Base-by-base conservation (phyloP, 305 asterid species). In the Fraxinus baroniana region DNA sequence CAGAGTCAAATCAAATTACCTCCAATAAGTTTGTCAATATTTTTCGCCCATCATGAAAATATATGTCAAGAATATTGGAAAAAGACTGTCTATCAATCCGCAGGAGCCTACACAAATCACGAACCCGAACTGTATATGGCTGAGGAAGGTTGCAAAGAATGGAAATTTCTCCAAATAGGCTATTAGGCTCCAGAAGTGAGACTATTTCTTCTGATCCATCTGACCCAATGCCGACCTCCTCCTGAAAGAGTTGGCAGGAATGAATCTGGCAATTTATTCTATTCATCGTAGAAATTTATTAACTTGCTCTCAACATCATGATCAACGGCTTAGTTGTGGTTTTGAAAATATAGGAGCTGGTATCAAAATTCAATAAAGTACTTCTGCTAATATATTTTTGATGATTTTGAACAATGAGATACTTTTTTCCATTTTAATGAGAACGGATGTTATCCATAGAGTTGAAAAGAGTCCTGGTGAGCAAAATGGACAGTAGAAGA, bases 121-220 rank as follows among this genome's bases (percentile, higher is more conserved):
- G 84, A 26, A 93, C 99, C 12, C 97, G 98, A 64, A 96, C 94
- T 18, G 98, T 91, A 79, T 91, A 92, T 33, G 98, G 98, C 87
- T 96, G 98, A 80, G 98, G 98, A 80, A 96, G 87, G 90, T 94
- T 93, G 90, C 98, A 93, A 71, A 96, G 93, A 57, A 94, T 84
- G 66, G 99, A 90, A 82, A 93, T 83, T 74, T 91, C 96, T 80
- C 99, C 99, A 68, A 94, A 93, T 81, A 83, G 89, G 87, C 92
- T 88, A 87, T 89, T 83, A 17, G 89, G 92, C 86, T 92, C 91
- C 33, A 96, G 85, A 85, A 83, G 87, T 7, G 98, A 83, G 55
- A 88, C 86, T 0, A 88, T 89, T 9, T 92, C 97, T 87, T 93
- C 97, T 66, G 84, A 33, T 84, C 97, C 98, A 68, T 94, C 95